phyloP scores from a whole-genome alignment of 805 yeast species.

The Kockiozyma suomiensis region DNA sequence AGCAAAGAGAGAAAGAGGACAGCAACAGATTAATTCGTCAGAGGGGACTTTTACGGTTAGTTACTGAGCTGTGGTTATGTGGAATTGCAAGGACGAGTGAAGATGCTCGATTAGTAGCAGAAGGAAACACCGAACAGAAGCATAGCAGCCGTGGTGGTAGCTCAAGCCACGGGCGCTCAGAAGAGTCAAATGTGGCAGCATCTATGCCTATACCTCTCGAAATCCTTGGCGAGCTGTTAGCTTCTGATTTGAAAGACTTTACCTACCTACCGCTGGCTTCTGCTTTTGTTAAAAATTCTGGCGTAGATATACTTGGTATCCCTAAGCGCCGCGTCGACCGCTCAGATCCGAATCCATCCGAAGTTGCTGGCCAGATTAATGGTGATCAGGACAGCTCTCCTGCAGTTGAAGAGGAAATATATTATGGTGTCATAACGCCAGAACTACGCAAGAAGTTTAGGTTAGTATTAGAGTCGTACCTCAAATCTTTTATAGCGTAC shows the following conservation, averaged over 20 bases:
- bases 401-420: not conserved
- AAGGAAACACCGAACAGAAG: conserved; percentile 10
- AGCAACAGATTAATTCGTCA: conserved; percentile 47
- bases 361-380: not conserved
- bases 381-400: not conserved
- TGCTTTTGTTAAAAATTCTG: conserved; percentile 58
- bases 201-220: conserved; percentile 49
- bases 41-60: conserved; percentile 52
- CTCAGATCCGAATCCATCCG: not conserved
- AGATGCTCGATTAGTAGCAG: conserved; percentile 45
- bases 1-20: conserved; percentile 51
- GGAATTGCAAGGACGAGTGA: conserved; percentile 56
- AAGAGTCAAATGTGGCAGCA: not conserved
- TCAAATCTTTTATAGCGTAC: not conserved
- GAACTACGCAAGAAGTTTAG: conserved; percentile 37
- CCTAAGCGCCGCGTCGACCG: conserved; percentile 3
- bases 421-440: conserved; percentile 34
- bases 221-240: conserved; percentile 51
- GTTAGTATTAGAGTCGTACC: conserved; percentile 27
- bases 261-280: conserved; percentile 34
- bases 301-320: conserved; percentile 59
- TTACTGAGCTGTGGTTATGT: conserved; percentile 60
- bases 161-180: not conserved
- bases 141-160: not conserved
- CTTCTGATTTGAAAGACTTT: conserved; percentile 29